Percentiles rank a stretch among this genome's conserved stretches.
Evolutionary conservation across 129 eudicot species (phyloP).

Genomic region (Kitagawia praeruptora): DNA sequence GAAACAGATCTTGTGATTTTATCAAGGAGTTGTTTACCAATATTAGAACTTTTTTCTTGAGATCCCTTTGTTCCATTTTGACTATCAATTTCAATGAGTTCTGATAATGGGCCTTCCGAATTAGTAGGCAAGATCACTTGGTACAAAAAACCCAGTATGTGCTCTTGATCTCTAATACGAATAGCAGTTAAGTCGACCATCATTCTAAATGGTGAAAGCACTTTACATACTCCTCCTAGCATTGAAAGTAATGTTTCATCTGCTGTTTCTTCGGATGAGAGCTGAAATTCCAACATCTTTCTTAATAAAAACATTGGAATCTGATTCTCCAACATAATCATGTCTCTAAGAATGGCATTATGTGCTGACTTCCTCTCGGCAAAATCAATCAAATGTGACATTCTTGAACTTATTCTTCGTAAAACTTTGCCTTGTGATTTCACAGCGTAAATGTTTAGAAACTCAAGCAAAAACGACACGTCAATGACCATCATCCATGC

Average conservation of each 20-base stretch:
- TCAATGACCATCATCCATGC: conserved; percentile 49
- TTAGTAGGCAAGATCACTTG: conserved; percentile 31
- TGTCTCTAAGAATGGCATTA: conserved; percentile 48
- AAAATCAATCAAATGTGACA: conserved; percentile 39
- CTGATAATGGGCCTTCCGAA: conserved; percentile 11
- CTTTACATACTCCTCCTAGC: conserved; percentile 33
- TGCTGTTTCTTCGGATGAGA: conserved; percentile 12
- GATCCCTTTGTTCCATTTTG: conserved; percentile 5
- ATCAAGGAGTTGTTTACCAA: conserved; percentile 4
- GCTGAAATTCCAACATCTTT: conserved; percentile 34
- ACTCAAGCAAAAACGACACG: conserved; percentile 32
- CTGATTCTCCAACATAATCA: conserved; percentile 68
- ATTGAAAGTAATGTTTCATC: conserved; percentile 24
- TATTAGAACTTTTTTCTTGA: conserved; percentile 7
- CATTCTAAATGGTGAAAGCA: conserved; percentile 44
- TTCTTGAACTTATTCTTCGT: conserved; percentile 22
- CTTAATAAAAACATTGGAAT: conserved; percentile 47
- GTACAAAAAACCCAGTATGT: conserved; percentile 51
- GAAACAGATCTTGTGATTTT: conserved; percentile 12
- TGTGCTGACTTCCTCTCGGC: conserved; percentile 41
- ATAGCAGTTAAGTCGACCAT: conserved; percentile 12
- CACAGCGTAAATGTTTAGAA: conserved; percentile 26
- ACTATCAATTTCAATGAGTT: conserved; percentile 19
- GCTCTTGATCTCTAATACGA: conserved; percentile 24
- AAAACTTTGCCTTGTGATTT: conserved; percentile 12